Base-by-base conservation (phyloP, 768 basidiomycete species). In the Tulasnella sp. region DNA sequence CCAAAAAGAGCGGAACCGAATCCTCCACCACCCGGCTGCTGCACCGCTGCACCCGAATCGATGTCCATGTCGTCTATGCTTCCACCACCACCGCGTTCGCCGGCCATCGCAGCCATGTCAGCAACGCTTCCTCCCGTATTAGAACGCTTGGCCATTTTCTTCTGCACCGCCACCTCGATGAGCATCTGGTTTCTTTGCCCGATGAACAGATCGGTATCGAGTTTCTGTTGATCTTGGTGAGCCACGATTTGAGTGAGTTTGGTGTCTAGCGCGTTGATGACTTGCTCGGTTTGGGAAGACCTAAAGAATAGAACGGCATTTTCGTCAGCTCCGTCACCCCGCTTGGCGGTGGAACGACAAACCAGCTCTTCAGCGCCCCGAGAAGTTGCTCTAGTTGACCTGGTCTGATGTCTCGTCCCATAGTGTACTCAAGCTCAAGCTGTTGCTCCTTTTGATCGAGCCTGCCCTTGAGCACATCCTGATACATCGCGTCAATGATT, bases 401-500 rank as follows among this genome's bases (percentile, higher is more conserved):
- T 0, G 92, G 91, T 74, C 91, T 91, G n/a, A 99, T 86, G 84
- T 99, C 97, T 76, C 97, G 85, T 0, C 97, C 97, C 87, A 96
- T 91, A 0, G 93, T 94, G 82, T 94, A 95, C 84, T 97, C 93
- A 46, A 99, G 91, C 84, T 97, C 93, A 78, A 99, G 87, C 80
- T 95, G 91, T 80, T 91, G 90, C 81, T 93, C 89, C 83, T 94
- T 93, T 85, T 98, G 97, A 84, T 98, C 95, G 72, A 99, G 91
- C 82, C 94, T 95, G 13, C 95, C 97, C 73, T 90, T 90, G 48
- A 99, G 87, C 51, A 98, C 86, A 83, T 94, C 93, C 55, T 93
- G 90, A 85, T 98, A 99, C 84, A 98, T 96, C 15, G 93, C 93
- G 82, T 98, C 96, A 83, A 99, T 99, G 83, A 99, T 93, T 80